phyloP scores from a whole-genome alignment of 1,284 basidiomycete genomes.

The Cutaneotrichosporon spelunceum region DNA sequence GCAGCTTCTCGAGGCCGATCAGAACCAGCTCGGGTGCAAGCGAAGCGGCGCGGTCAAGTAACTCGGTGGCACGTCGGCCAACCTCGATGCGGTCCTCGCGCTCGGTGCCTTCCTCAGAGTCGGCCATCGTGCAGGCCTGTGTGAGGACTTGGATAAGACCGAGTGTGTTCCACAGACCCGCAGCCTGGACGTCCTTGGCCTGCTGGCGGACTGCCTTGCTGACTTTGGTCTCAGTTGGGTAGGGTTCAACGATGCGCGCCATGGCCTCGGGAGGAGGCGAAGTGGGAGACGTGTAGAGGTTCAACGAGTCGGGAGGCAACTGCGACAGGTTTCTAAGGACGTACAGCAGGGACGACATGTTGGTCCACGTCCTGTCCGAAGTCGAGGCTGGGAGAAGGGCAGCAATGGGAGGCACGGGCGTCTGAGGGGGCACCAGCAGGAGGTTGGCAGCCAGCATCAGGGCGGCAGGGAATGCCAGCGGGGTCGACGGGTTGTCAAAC shows the following conservation, averaged over 20 bases:
- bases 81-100: constrained; percentile 70
- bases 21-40: constrained; percentile 89
- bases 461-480: constrained; percentile 46
- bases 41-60: constrained; percentile 79
- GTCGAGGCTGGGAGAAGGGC: constrained; percentile 49
- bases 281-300: constrained; percentile 78
- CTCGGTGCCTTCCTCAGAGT: constrained; percentile 46
- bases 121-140: constrained; percentile 37
- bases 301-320: constrained; percentile 83
- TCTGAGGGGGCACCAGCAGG: constrained; percentile 51
- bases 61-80: constrained; percentile 71
- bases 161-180: constrained; percentile 84
- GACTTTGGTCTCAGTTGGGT: constrained; percentile 59
- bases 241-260: constrained; percentile 74
- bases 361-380: constrained; percentile 67
- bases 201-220: constrained; percentile 59
- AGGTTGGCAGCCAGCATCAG: constrained; percentile 48
- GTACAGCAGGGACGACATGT: constrained; percentile 78
- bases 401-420: constrained; percentile 49
- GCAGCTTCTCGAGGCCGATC: constrained; percentile 86
- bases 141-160: constrained; percentile 89
- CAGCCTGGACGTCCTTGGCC: constrained; percentile 69
- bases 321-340: constrained; percentile 83
- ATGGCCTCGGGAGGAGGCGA: constrained; percentile 71
- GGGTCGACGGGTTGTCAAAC: constrained; percentile 44